A percentile compares a stretch with the other conserved stretches of the same genome.
Conservation (phyloP, 129 eudicot genomes). For the Kitagawia praeruptora region DNA sequence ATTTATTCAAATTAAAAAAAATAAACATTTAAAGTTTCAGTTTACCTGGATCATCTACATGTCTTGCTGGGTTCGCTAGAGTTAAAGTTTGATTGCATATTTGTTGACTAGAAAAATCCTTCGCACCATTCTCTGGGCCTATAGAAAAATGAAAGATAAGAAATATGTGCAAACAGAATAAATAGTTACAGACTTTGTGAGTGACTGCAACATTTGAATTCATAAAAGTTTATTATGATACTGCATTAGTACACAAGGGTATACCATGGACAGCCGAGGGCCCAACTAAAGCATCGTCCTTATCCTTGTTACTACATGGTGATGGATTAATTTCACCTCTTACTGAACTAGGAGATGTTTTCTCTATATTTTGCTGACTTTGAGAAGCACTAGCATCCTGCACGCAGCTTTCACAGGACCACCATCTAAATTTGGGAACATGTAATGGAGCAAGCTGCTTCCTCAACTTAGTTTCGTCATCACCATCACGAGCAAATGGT, state of each 20-base stretch:
- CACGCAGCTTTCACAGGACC: constrained; percentile 46
- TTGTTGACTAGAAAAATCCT: constrained; percentile 3
- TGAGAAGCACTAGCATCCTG: constrained; percentile 16
- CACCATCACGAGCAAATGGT: constrained; percentile 28
- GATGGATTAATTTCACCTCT: background rate
- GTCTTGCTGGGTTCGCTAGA: constrained; percentile 7
- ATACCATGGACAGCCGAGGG: constrained; percentile 13
- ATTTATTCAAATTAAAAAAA: background rate
- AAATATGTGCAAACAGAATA: background rate
- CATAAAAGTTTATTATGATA: background rate
- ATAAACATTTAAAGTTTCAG: background rate
- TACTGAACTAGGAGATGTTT: constrained; percentile 9
- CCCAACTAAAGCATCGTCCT: constrained; percentile 9
- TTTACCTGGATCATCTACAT: constrained; percentile 21
- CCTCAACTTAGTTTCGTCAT: constrained; percentile 4
- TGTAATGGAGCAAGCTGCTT: constrained; percentile 56
- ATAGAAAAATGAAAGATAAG: background rate
- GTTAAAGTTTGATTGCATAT: background rate
- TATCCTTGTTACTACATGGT: constrained; percentile 1
- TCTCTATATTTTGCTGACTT: constrained; percentile 20
- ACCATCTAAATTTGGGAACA: constrained; percentile 47
- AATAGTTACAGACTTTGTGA: background rate
- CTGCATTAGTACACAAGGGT: background rate
- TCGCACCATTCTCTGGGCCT: constrained; percentile 17
- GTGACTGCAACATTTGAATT: background rate